Evolutionary conservation across 2,329 filamentous ascomycete species (phyloP).

Genomic region (Penicillium sp.): DNA sequence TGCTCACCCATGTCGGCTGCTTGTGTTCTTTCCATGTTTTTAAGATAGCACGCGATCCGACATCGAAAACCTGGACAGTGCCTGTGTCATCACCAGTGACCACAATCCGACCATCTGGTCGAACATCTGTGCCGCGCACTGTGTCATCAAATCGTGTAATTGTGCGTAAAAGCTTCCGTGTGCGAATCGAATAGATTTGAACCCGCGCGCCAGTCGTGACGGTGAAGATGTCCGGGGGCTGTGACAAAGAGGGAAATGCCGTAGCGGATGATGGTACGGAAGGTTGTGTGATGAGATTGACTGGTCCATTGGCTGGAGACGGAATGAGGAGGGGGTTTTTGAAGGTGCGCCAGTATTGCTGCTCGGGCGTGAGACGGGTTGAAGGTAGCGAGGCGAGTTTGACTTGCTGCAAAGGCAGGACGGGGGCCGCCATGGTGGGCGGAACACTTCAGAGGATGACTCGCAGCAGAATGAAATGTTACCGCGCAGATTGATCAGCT

Average conservation of each 20-base stretch:
- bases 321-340: conserved; percentile 85
- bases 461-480: not conserved
- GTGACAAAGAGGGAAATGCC: conserved; percentile 41
- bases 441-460: too few species aligned
- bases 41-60: conserved; percentile 80
- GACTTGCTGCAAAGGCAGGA: conserved; percentile 70
- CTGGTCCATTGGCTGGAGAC: conserved; percentile 79
- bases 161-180: conserved; percentile 85
- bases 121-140: conserved; percentile 81
- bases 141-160: conserved; percentile 91
- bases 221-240: conserved; percentile 61
- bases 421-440: conserved; percentile 71
- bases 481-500: not conserved
- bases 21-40: conserved; percentile 94
- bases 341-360: conserved; percentile 94
- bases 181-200: conserved; percentile 88
- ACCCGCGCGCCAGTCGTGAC: conserved; percentile 92
- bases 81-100: conserved; percentile 89
- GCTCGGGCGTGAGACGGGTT: conserved; percentile 73
- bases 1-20: conserved; percentile 86
- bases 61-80: conserved; percentile 90
- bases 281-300: conserved; percentile 82
- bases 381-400: conserved; percentile 79
- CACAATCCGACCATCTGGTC: conserved; percentile 80
- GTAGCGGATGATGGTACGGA: conserved; percentile 43